Evolutionary conservation across 176 grass and related monocot species (phyloP), one percentile per base, ranked within the genome.

Genomic region (Paspalum vaginatum): DNA sequence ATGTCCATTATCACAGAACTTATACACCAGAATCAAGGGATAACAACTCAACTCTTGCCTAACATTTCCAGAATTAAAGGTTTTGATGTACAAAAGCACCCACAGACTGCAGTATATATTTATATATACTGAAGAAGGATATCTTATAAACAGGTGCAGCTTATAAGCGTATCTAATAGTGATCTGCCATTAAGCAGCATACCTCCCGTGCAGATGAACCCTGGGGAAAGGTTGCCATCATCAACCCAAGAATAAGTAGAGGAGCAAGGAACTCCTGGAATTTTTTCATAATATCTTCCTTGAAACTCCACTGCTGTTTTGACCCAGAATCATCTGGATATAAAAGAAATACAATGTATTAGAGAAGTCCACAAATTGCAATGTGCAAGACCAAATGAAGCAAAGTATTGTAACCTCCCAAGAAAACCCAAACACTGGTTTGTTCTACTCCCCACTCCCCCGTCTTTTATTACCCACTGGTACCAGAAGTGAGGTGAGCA

Each of bases 261-360:
- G 86, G 92, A 73, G 83, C 83, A 70, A 92, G 58, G 57, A 88
- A 66, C 51, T 73, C 88, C 73, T 86, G 70, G 54, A 94, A 85
- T 64, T 91, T 88, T 55, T 86, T 88, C 27, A 66, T 24, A 52
- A 90, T n/a, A 71, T 81, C 77, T 10, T 94, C 85, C 41, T 79
- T 65, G 65, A 73, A 85, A 78, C 90, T 94, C 46, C 74, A 82
- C 55, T 87, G 78, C 77, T 78, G 76, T 55, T 87, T 88, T 70
- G 92, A 77, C 71, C 37, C 77, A 65, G 92, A 86, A 81, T 81
- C 78, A 17, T 92, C 92, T 92, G 88, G 15, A 83, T 11, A 85
- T 63, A 48, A 78, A 56, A 83, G n/a, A 84, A 87, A 63, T 38
- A 77, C 20, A 16, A n/a, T n/a, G n/a, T 32, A 32, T 32, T 18